These are phyloP conservation scores for Cruciata laevipes DNA, from an alignment of 257 asterid genomes.

Conservation along the genomic window DNA sequence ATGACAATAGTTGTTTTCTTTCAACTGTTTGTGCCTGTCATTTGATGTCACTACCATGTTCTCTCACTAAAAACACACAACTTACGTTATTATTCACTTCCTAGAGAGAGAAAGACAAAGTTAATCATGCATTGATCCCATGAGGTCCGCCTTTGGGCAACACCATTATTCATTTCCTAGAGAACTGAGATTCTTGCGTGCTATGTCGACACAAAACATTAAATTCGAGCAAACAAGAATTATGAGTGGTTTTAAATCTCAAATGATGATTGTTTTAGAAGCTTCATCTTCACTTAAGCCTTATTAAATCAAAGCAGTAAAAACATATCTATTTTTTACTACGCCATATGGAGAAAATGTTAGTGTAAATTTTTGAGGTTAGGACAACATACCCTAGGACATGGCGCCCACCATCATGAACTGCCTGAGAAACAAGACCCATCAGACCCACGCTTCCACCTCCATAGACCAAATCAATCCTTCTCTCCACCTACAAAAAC, in stretches of 20 bases:
- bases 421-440: conserved; percentile 99
- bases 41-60: neutral
- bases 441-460: conserved; percentile 98
- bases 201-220: neutral
- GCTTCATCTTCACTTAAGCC: conserved; percentile 18
- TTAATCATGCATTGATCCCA: conserved; percentile 41
- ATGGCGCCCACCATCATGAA: conserved; percentile 99
- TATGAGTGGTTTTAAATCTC: conserved; percentile 13
- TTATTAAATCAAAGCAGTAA: neutral
- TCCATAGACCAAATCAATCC: conserved; percentile 95
- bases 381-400: conserved; percentile 63
- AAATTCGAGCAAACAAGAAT: conserved; percentile 15
- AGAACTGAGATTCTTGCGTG: conserved; percentile 21
- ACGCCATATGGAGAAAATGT: too few relatives aligned
- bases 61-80: neutral
- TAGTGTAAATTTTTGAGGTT: neutral
- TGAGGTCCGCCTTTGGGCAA: conserved; percentile 56
- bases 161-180: conserved; percentile 18
- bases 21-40: neutral
- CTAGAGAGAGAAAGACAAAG: conserved; percentile 3
- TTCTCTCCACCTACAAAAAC: conserved; percentile 69
- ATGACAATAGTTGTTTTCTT: neutral
- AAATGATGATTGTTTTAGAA: conserved; percentile 33
- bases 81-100: too few relatives aligned
- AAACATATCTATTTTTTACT: neutral